Base-by-base conservation (phyloP, 176 grass and related monocot species). In the Lolium multiflorum region DNA sequence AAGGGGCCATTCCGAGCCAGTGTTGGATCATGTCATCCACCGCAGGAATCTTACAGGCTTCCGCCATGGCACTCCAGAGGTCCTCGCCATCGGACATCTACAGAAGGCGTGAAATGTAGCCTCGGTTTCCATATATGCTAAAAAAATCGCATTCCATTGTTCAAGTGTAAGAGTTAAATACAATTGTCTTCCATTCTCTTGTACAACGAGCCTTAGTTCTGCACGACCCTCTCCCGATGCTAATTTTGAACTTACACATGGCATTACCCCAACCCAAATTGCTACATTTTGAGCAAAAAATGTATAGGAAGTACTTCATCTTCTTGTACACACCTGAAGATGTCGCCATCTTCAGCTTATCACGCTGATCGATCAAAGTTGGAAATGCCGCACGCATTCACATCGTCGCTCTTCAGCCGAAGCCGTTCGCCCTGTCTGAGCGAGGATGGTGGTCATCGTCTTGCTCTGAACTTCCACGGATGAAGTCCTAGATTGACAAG, bases 281-380 rank as follows among this genome's bases (percentile, higher is more conserved):
- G 67, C 73, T 83, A 69, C 57, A 79, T 79, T 48, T 74, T 74
- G 55, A 63, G 37, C 64, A 46, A 46, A 46, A 59, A 38, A 41
- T 9, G 49, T 68, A 80, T 13, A n/a, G 64, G 39, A 83, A 59
- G 59, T 18, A 52, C 47, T 28, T 59, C 13, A 87, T 76, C 66
- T 65, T 87, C 84, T 79, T 47, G 67, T 87, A 57, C 22, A 9
- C 57, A 76, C 82, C 0, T 28, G 77, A 81, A 81, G 39, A 16
- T 74, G 41, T 59, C 38, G 7, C 59, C 81, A 58, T 64, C 47
- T 73, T 58, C 3, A 41, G 44, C 57, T 24, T 20, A 24, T 78
- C 69, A 26, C 28, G 31, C 0, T 16, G 66, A 28, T 74, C 37
- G 57, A 17, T 79, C 66, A 41, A 48, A 84, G 35, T 7, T 46